Evolutionary conservation across 2,329 filamentous ascomycete genomes (phyloP), one percentile per base, ranked within the genome.

Genomic region (Metarhizium robertsii): DNA sequence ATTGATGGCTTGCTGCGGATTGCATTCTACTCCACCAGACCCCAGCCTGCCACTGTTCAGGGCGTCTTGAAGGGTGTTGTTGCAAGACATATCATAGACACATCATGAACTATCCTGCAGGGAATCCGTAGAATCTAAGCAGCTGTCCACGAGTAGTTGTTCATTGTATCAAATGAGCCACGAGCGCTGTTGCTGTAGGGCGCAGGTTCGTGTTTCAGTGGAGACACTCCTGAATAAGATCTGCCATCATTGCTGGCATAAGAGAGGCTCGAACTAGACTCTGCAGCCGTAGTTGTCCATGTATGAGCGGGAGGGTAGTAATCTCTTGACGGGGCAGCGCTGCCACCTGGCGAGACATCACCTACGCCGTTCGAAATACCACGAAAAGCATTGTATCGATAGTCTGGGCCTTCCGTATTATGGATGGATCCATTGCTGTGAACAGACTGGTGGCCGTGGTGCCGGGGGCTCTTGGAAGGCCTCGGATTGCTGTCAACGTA

Each of bases 81-180:
- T 48, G 45, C 45, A 30, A 20, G 45, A 48, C 20, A 14, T 10
- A 4, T 20, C 45, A 18, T 16, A 48, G 11, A 16, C n/a, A 20
- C 11, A 20, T 20, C 6, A 48, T 11, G 25, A 6, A n/a, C 2
- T 13, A 16, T 14, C 25, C 13, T 25, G n/a, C 53, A 32, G 20
- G 30, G 29, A 40, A n/a, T 42, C 25, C 40, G 36, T 50, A 54
- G 47, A 51, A 29, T 46, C 60, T 67, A 79, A 55, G 75, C 78
- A 53, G 74, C 70, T 60, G 75, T 80, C 80, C 80, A 83, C 36
- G 79, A 80, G 64, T 83, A 83, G 64, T 81, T 77, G 64, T 74
- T 77, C 66, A 81, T 71, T 51, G 69, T 71, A 54, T 76, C 75
- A 56, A 77, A 78, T 14, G 78, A 78, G 18, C 71, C 72, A 49